Conservation (phyloP, 306 rosid genomes). For the Carpinus fangiana region DNA sequence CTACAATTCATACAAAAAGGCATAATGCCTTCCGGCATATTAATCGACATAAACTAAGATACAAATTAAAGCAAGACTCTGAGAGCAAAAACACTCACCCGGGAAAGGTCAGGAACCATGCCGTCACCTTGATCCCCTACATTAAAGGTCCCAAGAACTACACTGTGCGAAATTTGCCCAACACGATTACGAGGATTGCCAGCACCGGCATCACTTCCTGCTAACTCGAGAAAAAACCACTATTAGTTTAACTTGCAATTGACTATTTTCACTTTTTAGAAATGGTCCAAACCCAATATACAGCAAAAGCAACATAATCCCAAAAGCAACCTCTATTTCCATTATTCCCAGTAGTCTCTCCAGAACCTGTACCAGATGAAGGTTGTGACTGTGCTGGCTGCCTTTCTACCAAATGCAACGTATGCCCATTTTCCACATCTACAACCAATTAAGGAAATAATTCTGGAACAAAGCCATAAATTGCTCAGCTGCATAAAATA, state of each 20-base stretch:
- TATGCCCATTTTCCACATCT: slow-evolving; percentile 95
- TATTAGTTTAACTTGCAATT: slow-evolving; percentile 15
- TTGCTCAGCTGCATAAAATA: background rate
- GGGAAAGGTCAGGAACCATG: slow-evolving; percentile 67
- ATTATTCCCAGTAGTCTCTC: slow-evolving; percentile 49
- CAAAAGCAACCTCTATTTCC: slow-evolving; percentile 41
- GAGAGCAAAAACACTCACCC: slow-evolving; percentile 52
- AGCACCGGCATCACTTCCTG: slow-evolving; percentile 61
- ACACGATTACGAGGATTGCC: slow-evolving; percentile 69
- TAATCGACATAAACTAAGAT: slow-evolving; percentile 10
- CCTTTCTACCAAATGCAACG: slow-evolving; percentile 93
- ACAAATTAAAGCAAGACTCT: slow-evolving; percentile 13
- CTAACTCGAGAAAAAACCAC: slow-evolving; percentile 27
- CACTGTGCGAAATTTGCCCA: slow-evolving; percentile 95
- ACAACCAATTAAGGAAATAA: slow-evolving; percentile 51
- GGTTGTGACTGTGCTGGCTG: slow-evolving; percentile 71
- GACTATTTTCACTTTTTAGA: slow-evolving; percentile 1
- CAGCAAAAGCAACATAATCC: slow-evolving; percentile 7
- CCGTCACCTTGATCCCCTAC: slow-evolving; percentile 95
- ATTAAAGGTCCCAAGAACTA: slow-evolving; percentile 92
- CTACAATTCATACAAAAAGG: slow-evolving; percentile 40
- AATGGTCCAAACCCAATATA: background rate
- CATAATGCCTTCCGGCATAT: slow-evolving; percentile 10
- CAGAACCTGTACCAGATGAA: slow-evolving; percentile 49
- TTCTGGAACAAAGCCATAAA: slow-evolving; percentile 18